A percentile compares a stretch with the other conserved stretches of the same genome.
Evolutionary conservation across 2,329 filamentous ascomycete genomes (phyloP).

Genomic region (Fusarium secorum): DNA sequence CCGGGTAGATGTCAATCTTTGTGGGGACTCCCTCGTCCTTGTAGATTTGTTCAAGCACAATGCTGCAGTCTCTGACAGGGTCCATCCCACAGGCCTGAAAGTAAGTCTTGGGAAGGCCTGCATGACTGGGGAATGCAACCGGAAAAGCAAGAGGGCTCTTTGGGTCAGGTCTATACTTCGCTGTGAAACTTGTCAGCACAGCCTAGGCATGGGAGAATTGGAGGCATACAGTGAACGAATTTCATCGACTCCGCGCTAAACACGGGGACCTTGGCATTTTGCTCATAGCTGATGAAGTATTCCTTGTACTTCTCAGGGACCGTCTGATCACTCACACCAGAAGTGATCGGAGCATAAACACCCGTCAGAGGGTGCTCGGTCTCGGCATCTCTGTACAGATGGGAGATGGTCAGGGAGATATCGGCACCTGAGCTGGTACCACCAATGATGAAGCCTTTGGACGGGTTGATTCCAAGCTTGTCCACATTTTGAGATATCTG

Average conservation of each 20-base stretch:
- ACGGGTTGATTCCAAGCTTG: constrained; percentile 38
- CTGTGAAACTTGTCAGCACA: constrained; percentile 17
- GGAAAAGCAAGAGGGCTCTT: constrained; percentile 41
- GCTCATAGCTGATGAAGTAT: constrained; percentile 41
- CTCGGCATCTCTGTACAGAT: constrained; percentile 32
- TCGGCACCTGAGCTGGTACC: constrained; percentile 44
- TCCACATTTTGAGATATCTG: constrained; percentile 31
- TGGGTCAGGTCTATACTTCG: constrained; percentile 38
- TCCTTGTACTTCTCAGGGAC: constrained; percentile 43
- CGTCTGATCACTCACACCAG: constrained; percentile 28
- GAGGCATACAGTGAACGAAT: constrained; percentile 36
- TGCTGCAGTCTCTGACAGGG: constrained; percentile 41
- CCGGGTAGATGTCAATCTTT: constrained; percentile 42
- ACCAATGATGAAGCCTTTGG: constrained; percentile 34
- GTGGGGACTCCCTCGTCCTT: constrained; percentile 41
- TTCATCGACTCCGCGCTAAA: constrained; percentile 34
- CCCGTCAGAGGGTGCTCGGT: constrained; percentile 40
- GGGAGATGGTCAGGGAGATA: constrained; percentile 39
- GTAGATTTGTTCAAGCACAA: constrained; percentile 44
- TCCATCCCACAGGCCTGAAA: constrained; percentile 46
- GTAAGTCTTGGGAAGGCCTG: constrained; percentile 44
- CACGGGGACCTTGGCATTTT: constrained; percentile 39
- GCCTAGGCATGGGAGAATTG: neutral
- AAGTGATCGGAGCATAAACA: constrained; percentile 37
- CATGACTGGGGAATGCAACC: constrained; percentile 29